Conservation (phyloP, 306 rosid genomes). For the Dicorynia guianensis region DNA sequence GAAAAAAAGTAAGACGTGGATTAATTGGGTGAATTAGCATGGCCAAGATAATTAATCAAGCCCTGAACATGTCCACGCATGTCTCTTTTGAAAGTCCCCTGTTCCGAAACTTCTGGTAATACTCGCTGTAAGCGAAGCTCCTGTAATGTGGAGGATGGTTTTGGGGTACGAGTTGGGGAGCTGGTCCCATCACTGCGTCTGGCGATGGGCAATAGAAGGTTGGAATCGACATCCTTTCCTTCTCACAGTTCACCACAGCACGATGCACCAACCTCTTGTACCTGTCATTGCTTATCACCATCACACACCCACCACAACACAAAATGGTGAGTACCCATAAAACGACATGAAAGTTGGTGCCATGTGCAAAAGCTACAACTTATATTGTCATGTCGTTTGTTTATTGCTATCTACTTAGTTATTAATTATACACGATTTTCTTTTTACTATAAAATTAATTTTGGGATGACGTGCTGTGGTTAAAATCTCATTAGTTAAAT, state of each 20-base stretch:
- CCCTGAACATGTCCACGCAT: slow-evolving; percentile 44
- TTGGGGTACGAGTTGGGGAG: slow-evolving; percentile 50
- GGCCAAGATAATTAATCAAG: background rate
- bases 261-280: slow-evolving; percentile 93
- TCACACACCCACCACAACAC: slow-evolving; percentile 8
- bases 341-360: too few species aligned
- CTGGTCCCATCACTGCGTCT: slow-evolving; percentile 67
- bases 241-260: slow-evolving; percentile 70
- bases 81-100: slow-evolving; percentile 55
- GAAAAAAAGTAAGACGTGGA: too few species aligned
- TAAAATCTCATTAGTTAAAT: too few species aligned
- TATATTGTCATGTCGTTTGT: too few species aligned
- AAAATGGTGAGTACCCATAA: too few species aligned
- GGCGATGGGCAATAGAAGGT: slow-evolving; percentile 83
- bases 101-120: slow-evolving; percentile 79
- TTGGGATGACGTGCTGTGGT: too few species aligned
- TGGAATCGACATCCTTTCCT: slow-evolving; percentile 81
- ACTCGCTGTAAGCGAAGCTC: slow-evolving; percentile 63
- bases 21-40: too few species aligned
- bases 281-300: slow-evolving; percentile 57
- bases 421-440: too few species aligned
- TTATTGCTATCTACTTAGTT: too few species aligned
- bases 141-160: slow-evolving; percentile 54
- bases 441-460: too few species aligned
- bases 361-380: too few species aligned